These are phyloP conservation scores for Aspergillus sclerotialis DNA, from an alignment of 2,329 filamentous ascomycete species.

Conservation along the genomic window DNA sequence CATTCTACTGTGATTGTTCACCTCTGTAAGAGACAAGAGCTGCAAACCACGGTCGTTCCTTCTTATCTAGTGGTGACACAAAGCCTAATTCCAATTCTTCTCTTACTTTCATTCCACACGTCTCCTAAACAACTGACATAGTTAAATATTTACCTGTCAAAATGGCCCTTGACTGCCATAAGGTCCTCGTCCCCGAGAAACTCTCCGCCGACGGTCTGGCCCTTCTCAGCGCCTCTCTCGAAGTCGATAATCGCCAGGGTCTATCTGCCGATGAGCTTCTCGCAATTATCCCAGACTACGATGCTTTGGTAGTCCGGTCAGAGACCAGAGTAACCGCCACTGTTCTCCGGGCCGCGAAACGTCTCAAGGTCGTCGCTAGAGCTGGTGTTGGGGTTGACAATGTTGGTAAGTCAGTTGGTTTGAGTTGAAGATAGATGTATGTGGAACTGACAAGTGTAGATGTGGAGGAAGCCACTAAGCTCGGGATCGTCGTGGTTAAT, in stretches of 20 bases:
- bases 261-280: constrained; percentile 58
- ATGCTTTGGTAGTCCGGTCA: constrained; percentile 71
- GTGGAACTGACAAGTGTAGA: too few species aligned
- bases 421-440: too few species aligned
- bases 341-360: constrained; percentile 59
- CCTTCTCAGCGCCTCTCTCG: constrained; percentile 58
- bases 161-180: too few species aligned
- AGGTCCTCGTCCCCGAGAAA: constrained; percentile 70
- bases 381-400: constrained; percentile 81
- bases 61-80: too few species aligned
- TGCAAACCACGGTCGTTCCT: too few species aligned
- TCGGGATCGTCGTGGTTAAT: constrained; percentile 75
- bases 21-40: too few species aligned
- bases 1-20: too few species aligned
- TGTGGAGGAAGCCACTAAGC: constrained; percentile 62
- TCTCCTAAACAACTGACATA: too few species aligned
- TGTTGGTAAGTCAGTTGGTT: constrained; percentile 49
- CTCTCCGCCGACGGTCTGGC: constrained; percentile 71
- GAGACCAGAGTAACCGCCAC: constrained; percentile 71
- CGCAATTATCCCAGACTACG: constrained; percentile 61
- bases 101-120: too few species aligned
- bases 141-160: too few species aligned
- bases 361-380: constrained; percentile 69
- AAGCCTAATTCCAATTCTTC: too few species aligned
- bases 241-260: constrained; percentile 62